Evolutionary conservation across 1,284 basidiomycete genomes (phyloP).

Genomic region (Melampsora larici-populina): DNA sequence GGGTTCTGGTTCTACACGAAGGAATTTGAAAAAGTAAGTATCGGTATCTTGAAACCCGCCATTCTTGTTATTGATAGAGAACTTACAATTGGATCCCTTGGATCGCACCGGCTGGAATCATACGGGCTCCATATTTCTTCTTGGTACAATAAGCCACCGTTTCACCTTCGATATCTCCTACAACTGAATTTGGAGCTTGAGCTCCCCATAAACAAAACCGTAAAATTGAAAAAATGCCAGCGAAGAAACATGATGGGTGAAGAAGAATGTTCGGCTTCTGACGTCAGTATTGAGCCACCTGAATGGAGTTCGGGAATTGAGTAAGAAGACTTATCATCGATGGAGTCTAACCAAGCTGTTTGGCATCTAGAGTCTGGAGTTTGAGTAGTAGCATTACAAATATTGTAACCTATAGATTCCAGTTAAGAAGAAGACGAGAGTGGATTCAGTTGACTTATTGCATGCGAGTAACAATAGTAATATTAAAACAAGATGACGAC

Average conservation of each 20-base stretch:
- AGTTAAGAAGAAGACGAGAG: no score
- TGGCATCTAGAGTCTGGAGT: conserved; percentile 64
- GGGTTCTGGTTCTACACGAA: conserved; percentile 58
- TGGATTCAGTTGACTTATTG: no score
- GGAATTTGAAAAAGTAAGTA: no score
- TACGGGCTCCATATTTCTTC: conserved; percentile 64
- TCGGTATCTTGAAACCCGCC: no score
- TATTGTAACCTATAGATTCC: conserved; percentile 61
- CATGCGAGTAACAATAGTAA: no score
- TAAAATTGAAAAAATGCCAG: not conserved
- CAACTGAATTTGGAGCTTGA: not conserved
- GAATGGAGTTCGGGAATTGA: conserved; percentile 7
- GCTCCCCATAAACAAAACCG: conserved; percentile 13
- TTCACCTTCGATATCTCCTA: conserved; percentile 47
- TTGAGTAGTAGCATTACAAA: conserved; percentile 68
- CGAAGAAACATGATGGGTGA: not conserved
- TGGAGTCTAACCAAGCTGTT: conserved; percentile 55
- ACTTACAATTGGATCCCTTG: conserved; percentile 60
- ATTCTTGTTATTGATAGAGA: no score
- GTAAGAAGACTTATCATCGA: conserved; percentile 44
- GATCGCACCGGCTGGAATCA: conserved; percentile 64
- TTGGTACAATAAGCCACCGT: conserved; percentile 54
- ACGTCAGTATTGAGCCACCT: no score
- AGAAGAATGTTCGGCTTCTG: not conserved
- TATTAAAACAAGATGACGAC: not conserved